Evolutionary conservation across 495 filamentous ascomycete genomes (phyloP).

Genomic region (Hamigera avellanea): DNA sequence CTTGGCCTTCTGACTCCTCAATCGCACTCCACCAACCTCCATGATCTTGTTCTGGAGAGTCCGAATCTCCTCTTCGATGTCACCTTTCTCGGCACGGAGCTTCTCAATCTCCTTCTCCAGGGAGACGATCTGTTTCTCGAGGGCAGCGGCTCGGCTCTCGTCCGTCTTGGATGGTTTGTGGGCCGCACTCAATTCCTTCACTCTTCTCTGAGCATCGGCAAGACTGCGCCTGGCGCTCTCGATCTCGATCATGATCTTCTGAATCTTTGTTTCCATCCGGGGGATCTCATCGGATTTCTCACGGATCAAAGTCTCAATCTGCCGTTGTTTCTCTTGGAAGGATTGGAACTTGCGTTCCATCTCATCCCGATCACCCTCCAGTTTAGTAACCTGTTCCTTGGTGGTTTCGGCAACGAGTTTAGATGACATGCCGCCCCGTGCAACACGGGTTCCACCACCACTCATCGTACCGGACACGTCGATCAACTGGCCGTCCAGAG

Average conservation of each 20-base stretch:
- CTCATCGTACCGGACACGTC: slow-evolving; percentile 98
- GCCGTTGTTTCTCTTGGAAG: slow-evolving; percentile 68
- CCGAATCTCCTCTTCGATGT: slow-evolving; percentile 86
- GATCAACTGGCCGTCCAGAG: slow-evolving; percentile 87
- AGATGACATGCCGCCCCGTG: slow-evolving; percentile 87
- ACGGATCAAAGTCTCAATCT: slow-evolving; percentile 60
- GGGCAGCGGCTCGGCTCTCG: slow-evolving; percentile 48
- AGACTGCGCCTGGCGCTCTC: slow-evolving; percentile 79
- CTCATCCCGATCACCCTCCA: slow-evolving; percentile 76
- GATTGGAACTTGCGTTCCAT: slow-evolving; percentile 68
- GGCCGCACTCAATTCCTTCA: slow-evolving; percentile 69
- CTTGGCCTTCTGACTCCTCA: slow-evolving; percentile 81
- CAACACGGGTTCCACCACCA: slow-evolving; percentile 81
- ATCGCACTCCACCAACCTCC: slow-evolving; percentile 88
- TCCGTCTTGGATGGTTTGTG: slow-evolving; percentile 72
- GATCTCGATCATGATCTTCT: slow-evolving; percentile 83
- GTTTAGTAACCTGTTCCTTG: slow-evolving; percentile 76
- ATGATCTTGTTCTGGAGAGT: slow-evolving; percentile 90
- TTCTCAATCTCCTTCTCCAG: slow-evolving; percentile 70
- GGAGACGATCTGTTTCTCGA: slow-evolving; percentile 67
- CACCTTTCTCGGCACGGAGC: slow-evolving; percentile 67
- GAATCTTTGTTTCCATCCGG: slow-evolving; percentile 74
- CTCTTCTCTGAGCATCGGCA: slow-evolving; percentile 67
- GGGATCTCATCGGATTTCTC: slow-evolving; percentile 75
- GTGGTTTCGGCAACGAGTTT: slow-evolving; percentile 77